These are phyloP conservation scores for Panellus pusillus DNA, from an alignment of 768 basidiomycete genomes.

Conservation along the genomic window DNA sequence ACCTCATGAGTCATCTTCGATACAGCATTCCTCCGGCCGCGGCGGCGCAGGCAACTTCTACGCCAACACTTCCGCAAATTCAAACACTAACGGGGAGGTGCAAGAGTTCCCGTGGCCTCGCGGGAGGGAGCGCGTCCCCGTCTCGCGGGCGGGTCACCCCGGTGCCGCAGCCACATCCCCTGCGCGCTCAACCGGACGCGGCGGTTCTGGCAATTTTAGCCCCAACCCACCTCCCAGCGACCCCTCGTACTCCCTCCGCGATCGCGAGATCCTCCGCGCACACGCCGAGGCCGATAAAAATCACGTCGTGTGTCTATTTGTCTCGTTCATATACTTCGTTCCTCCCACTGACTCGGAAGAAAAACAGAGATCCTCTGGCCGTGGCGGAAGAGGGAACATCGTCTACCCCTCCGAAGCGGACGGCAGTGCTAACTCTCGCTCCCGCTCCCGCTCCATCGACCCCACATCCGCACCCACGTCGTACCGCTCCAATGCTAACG, in stretches of 20 bases:
- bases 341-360: neutral
- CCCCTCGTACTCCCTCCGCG: slow-evolving; percentile 10
- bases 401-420: neutral
- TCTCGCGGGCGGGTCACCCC: neutral
- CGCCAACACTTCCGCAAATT: neutral
- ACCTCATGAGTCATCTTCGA: neutral
- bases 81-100: neutral
- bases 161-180: neutral
- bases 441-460: slow-evolving; percentile 12
- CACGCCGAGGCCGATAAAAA: slow-evolving; percentile 5
- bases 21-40: slow-evolving; percentile 18
- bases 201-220: slow-evolving; percentile 17
- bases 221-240: slow-evolving; percentile 1
- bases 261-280: slow-evolving; percentile 13
- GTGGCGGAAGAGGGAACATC: slow-evolving; percentile 17
- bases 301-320: neutral
- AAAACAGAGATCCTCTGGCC: slow-evolving; percentile 12
- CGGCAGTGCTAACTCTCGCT: slow-evolving; percentile 22
- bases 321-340: neutral
- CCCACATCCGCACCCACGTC: neutral
- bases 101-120: slow-evolving; percentile 17
- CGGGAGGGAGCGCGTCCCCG: slow-evolving; percentile 12
- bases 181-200: slow-evolving; percentile 10
- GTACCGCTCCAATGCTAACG: neutral
- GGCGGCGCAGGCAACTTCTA: slow-evolving; percentile 14